Evolutionary conservation across 2,329 filamentous ascomycete genomes (phyloP).

Genomic region (Colletotrichum sp.): DNA sequence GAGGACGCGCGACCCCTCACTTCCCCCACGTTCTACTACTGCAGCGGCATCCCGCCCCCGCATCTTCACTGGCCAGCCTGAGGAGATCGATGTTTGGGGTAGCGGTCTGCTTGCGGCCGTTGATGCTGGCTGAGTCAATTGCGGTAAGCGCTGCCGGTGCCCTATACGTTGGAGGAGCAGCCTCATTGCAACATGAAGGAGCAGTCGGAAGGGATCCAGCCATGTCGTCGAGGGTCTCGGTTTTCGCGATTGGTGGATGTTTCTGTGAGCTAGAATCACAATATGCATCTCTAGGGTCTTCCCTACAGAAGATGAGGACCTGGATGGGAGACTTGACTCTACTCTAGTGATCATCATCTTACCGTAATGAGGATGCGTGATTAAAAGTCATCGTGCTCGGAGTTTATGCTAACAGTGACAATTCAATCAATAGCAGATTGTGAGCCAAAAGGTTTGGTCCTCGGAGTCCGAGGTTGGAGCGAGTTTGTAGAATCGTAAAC

Average conservation of each 20-base stretch:
- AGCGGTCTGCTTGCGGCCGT: constrained; percentile 1
- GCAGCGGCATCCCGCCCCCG: constrained; percentile 21
- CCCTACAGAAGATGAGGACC: background rate
- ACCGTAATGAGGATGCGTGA: background rate
- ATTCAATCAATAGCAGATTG: background rate
- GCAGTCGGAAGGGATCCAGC: background rate
- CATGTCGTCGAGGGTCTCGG: background rate
- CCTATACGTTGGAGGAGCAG: background rate
- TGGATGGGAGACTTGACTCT: background rate
- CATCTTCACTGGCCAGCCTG: background rate
- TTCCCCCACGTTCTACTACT: constrained; percentile 38
- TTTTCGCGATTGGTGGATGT: background rate
- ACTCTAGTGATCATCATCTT: background rate
- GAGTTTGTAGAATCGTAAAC: background rate
- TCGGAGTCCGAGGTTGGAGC: background rate
- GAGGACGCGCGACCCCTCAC: constrained; percentile 24
- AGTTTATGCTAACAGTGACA: background rate
- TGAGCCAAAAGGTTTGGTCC: background rate
- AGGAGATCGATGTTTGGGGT: background rate
- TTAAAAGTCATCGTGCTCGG: background rate
- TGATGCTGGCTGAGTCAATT: background rate
- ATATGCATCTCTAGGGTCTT: background rate
- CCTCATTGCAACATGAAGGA: too few species aligned
- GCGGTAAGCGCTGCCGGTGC: background rate
- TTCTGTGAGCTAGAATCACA: background rate